These are phyloP conservation scores for Phytophthora colocasiae DNA, from an alignment of 352 stramenopile species.

Conservation along the genomic window DNA sequence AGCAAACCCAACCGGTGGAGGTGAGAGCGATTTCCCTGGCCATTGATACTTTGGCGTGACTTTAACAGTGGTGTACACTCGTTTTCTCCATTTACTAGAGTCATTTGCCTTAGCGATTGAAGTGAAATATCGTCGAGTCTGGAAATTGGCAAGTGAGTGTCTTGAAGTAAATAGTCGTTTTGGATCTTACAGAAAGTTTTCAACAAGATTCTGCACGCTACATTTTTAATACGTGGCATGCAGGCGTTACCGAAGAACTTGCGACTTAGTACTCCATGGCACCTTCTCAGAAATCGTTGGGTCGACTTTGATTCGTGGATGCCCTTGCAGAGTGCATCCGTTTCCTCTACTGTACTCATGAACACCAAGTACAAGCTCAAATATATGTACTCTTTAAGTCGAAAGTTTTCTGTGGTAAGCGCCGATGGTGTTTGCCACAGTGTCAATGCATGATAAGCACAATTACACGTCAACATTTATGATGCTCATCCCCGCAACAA, in stretches of 20 bases:
- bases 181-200: not conserved
- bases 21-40: not conserved
- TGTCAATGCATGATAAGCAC: no score
- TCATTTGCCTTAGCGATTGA: not conserved
- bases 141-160: not conserved
- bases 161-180: not conserved
- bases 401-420: no score
- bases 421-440: no score
- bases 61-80: not conserved
- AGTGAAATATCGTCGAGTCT: not conserved
- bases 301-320: slow-evolving; percentile 6
- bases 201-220: not conserved
- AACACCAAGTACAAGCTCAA: no score
- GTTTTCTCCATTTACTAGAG: not conserved
- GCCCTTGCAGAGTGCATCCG: no score
- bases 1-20: slow-evolving; percentile 3
- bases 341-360: no score
- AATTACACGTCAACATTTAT: not conserved
- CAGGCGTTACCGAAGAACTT: no score
- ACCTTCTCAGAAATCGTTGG: not conserved
- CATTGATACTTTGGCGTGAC: not conserved
- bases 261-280: no score
- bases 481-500: not conserved
- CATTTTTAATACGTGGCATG: not conserved
- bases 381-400: no score